Evolutionary conservation across 225 moss, liverwort and hornwort species (phyloP).

Genomic region (Antitrichia curtipendula): DNA sequence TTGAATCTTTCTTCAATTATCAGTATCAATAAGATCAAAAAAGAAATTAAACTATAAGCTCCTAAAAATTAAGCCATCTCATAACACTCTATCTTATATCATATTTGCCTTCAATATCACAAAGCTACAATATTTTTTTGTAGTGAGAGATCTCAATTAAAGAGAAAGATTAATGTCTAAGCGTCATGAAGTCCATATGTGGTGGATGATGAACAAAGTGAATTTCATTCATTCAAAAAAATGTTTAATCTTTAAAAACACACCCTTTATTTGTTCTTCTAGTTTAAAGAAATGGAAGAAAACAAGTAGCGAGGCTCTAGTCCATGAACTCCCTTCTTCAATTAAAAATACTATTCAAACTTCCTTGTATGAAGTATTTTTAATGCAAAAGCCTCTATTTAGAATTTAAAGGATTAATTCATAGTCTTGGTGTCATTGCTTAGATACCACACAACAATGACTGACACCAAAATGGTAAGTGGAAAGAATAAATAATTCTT

Average conservation of each 20-base stretch:
- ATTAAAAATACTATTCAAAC: neutral
- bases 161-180: no score
- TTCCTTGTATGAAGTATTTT: neutral
- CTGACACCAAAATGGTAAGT: neutral
- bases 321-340: neutral
- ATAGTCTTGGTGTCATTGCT: neutral
- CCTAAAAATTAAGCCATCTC: neutral
- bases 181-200: no score
- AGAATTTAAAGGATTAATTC: neutral
- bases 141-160: no score
- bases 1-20: neutral
- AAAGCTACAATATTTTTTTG: no score
- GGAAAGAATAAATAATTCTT: neutral
- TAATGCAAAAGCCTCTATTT: neutral
- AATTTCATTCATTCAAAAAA: no score
- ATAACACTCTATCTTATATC: neutral
- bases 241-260: no score
- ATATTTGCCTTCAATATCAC: no score
- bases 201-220: no score
- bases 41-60: neutral
- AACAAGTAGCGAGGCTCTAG: no score
- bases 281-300: no score
- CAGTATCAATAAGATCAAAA: neutral
- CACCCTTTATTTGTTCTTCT: no score
- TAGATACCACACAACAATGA: neutral